Evolutionary conservation across 2,329 filamentous ascomycete species (phyloP), one percentile per base, ranked within the genome.

Genomic region (Fusarium metavorans): DNA sequence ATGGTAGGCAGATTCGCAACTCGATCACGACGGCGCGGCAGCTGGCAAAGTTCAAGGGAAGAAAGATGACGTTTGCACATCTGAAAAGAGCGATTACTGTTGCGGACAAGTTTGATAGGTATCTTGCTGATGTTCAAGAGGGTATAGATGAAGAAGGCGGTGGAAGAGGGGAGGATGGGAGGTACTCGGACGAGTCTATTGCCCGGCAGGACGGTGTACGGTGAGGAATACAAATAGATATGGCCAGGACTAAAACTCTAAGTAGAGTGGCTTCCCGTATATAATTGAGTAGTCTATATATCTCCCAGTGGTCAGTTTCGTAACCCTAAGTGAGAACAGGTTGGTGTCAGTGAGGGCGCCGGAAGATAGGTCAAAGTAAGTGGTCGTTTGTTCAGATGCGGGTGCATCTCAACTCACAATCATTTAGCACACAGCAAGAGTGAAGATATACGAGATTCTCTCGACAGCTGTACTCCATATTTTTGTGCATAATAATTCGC

Each of bases 1-100:
- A 71, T 0, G 70, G 68, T 2, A 58, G 70, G 3, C 58, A 72
- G 6, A 72, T 71, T 5, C 68, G 68, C 5, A 72, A 72, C 27
- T 56, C 64, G 1, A 71, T 72, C 7, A 71, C 68, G 0, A 72
- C 58, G 1, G 68, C 67, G 0, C 16, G 70, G 1, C 68, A 72
- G 16, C 8, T 71, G 11, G 70, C 64, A 0, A 71, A 67, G 64
- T 72, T 54, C 1, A 56, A 27, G 35, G 14, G 3, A 1, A 71
- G 5, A 25, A 71, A 30, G 8, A 62, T 71, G 67, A 67, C 67
- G 0, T 59, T 63, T 6, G 9, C 62, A 0, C 69, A 71, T 27
- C 3, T 71, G 0, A 62, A 71, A 58, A 56, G 67, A 2, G 69
- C 67, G 1, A 71, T 71, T 5, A 32, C 56, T 1, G 57, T 71